These are phyloP conservation scores for Ophiostoma tasmaniense DNA, from an alignment of 2,329 filamentous ascomycete genomes.

Conservation along the genomic window DNA sequence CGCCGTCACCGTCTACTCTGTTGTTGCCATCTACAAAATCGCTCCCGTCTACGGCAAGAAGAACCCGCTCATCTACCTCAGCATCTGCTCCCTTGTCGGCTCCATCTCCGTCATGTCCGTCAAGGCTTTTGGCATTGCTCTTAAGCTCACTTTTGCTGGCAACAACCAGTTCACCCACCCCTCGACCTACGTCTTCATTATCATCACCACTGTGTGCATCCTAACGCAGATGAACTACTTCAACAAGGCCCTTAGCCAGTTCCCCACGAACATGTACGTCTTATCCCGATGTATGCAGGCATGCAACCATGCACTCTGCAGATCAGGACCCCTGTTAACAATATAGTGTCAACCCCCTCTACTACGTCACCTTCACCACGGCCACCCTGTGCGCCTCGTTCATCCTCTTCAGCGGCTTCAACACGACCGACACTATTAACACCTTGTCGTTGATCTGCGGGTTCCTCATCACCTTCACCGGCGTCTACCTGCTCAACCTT, in stretches of 20 bases:
- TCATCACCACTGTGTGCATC: slow-evolving; percentile 87
- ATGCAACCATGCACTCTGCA: neutral
- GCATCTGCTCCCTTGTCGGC: slow-evolving; percentile 94
- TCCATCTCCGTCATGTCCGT: slow-evolving; percentile 98
- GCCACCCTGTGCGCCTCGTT: slow-evolving; percentile 90
- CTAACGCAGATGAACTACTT: slow-evolving; percentile 99
- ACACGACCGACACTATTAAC: slow-evolving; percentile 84
- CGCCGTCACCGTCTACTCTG: slow-evolving; percentile 71
- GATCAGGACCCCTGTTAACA: slow-evolving; percentile 24
- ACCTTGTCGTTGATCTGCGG: slow-evolving; percentile 87
- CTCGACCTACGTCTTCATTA: slow-evolving; percentile 95
- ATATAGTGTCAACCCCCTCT: slow-evolving; percentile 79
- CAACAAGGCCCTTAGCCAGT: slow-evolving; percentile 95
- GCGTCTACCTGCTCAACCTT: slow-evolving; percentile 93
- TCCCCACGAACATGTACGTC: slow-evolving; percentile 92
- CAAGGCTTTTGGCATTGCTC: slow-evolving; percentile 94
- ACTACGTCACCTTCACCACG: slow-evolving; percentile 96
- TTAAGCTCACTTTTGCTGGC: slow-evolving; percentile 87
- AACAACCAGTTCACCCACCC: slow-evolving; percentile 94
- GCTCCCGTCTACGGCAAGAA: slow-evolving; percentile 85
- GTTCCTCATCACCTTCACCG: slow-evolving; percentile 90
- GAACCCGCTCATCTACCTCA: slow-evolving; percentile 93
- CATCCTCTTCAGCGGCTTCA: slow-evolving; percentile 92
- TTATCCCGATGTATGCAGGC: neutral
- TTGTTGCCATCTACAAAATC: slow-evolving; percentile 93